These are phyloP conservation scores for Colletotrichum filicis DNA, from an alignment of 2,329 filamentous ascomycete species.

Conservation along the genomic window DNA sequence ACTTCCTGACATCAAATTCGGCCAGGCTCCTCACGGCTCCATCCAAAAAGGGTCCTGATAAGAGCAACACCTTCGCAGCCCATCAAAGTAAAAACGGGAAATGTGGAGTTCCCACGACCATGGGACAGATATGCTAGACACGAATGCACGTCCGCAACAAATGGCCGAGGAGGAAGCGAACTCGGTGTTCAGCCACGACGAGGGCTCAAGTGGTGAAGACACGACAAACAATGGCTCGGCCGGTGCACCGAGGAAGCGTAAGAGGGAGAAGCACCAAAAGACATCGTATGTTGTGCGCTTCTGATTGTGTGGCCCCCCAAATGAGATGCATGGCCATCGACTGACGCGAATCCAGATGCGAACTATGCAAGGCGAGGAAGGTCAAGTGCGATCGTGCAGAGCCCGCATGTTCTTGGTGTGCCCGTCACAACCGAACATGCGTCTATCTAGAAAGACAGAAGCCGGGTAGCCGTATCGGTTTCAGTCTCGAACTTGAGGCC, in stretches of 20 bases:
- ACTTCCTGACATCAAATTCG: constrained; percentile 29
- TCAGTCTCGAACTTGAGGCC: constrained; percentile 68
- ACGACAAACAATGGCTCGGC: constrained; percentile 41
- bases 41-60: constrained; percentile 32
- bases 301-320: neutral
- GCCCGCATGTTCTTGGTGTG: constrained; percentile 77
- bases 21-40: constrained; percentile 25
- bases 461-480: constrained; percentile 71
- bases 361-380: constrained; percentile 57
- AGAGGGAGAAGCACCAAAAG: constrained; percentile 54
- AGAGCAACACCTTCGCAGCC: constrained; percentile 27
- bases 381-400: constrained; percentile 64
- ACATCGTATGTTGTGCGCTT: constrained; percentile 49
- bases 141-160: constrained; percentile 41
- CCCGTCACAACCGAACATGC: constrained; percentile 73
- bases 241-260: constrained; percentile 48
- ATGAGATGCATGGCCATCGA: neutral
- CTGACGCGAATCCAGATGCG: constrained; percentile 46
- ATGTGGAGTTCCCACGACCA: constrained; percentile 44
- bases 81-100: constrained; percentile 26
- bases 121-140: constrained; percentile 40
- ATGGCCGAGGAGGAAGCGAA: constrained; percentile 50
- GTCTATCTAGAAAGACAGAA: constrained; percentile 79
- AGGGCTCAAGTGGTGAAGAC: constrained; percentile 51
- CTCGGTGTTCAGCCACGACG: constrained; percentile 48